Conservation (phyloP, 345 rosid species). For the Murraya paniculata region DNA sequence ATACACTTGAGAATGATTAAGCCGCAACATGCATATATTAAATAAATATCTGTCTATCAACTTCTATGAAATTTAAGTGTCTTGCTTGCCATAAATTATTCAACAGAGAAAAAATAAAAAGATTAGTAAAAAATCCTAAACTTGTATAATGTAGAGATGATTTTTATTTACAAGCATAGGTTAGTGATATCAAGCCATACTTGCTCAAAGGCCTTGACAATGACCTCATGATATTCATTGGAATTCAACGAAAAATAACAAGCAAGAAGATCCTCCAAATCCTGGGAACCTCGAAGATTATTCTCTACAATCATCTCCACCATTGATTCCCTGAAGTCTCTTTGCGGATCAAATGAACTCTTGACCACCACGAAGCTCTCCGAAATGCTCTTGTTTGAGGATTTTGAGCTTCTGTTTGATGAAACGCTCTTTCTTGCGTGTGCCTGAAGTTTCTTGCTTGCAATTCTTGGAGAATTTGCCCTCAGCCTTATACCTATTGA, state of each 20-base stretch:
- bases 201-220: constrained; percentile 73
- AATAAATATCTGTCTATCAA: too few relatives aligned
- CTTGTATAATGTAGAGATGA: constrained; percentile 2
- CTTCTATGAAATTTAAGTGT: not conserved
- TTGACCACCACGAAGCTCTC: constrained; percentile 59
- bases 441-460: constrained; percentile 34
- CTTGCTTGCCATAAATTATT: not conserved
- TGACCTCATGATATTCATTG: constrained; percentile 54
- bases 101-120: not conserved
- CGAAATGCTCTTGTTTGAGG: constrained; percentile 26
- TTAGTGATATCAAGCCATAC: constrained; percentile 52
- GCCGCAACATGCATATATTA: too few relatives aligned
- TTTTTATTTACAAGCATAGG: constrained; percentile 16
- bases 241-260: constrained; percentile 77
- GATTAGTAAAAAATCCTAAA: not conserved
- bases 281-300: constrained; percentile 53
- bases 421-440: constrained; percentile 35
- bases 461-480: constrained; percentile 50
- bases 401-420: not conserved
- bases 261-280: constrained; percentile 81
- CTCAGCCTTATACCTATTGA: constrained; percentile 52
- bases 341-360: constrained; percentile 68
- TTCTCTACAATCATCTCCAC: constrained; percentile 84
- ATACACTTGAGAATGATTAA: too few relatives aligned
- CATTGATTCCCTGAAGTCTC: constrained; percentile 86